These are phyloP conservation scores for Cardamine occulta DNA, from an alignment of 345 rosid species.

Conservation along the genomic window DNA sequence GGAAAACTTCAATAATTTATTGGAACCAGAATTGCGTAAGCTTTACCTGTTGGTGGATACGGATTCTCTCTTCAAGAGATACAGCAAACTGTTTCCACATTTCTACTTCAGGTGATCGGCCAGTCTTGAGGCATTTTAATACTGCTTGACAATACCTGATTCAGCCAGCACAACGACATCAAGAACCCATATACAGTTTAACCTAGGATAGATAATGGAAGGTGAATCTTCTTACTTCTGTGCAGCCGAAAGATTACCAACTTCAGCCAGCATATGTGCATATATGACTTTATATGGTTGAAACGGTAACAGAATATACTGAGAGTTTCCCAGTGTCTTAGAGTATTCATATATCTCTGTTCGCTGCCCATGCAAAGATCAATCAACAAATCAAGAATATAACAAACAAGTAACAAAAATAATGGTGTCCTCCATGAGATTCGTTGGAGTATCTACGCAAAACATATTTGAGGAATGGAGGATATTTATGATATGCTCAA, in stretches of 20 bases:
- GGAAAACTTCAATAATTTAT: conserved; percentile 11
- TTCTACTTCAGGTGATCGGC: conserved; percentile 65
- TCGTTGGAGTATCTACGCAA: neutral
- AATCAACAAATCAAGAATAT: conserved; percentile 32
- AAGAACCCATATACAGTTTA: conserved; percentile 38
- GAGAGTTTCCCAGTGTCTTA: conserved; percentile 94
- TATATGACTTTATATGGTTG: conserved; percentile 95
- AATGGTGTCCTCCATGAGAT: neutral
- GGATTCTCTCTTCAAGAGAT: conserved; percentile 75
- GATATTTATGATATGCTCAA: neutral
- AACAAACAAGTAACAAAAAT: conserved; percentile 4
- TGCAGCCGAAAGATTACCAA: conserved; percentile 91
- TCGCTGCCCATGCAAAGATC: conserved; percentile 66
- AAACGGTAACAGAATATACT: conserved; percentile 80
- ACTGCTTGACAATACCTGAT: conserved; percentile 78
- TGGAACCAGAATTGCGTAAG: neutral
- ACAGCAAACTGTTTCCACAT: conserved; percentile 54
- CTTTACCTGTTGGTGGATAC: conserved; percentile 67
- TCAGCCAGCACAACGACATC: conserved; percentile 27
- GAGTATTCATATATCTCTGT: conserved; percentile 97
- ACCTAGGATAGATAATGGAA: conserved; percentile 13
- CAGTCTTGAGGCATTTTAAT: conserved; percentile 63
- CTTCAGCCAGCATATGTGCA: conserved; percentile 98
- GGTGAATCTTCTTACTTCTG: conserved; percentile 68
- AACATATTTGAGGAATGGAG: conserved; percentile 5